Conservation (phyloP, 2,329 filamentous ascomycete genomes). For the Rutstroemia sydowiana region DNA sequence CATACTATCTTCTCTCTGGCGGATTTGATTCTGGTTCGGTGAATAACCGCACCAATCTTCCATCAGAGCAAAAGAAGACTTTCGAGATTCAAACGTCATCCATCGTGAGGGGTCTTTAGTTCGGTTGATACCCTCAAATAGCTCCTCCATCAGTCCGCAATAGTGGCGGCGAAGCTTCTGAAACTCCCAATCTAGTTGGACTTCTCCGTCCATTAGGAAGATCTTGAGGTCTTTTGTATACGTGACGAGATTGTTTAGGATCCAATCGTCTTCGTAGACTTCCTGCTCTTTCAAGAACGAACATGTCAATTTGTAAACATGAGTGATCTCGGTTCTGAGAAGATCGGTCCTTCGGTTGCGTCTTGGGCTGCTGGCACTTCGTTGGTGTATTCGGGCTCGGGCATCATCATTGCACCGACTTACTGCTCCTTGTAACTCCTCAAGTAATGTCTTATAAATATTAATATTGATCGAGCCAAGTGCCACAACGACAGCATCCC, state of each 20-base stretch:
- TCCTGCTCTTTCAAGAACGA: slow-evolving; percentile 76
- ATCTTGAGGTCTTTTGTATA: slow-evolving; percentile 90
- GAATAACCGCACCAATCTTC: slow-evolving; percentile 99
- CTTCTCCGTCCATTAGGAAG: slow-evolving; percentile 89
- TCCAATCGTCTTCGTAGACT: slow-evolving; percentile 81
- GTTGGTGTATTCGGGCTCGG: slow-evolving; percentile 76
- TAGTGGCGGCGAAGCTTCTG: slow-evolving; percentile 88
- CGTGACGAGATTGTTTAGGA: slow-evolving; percentile 77
- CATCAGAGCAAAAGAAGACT: slow-evolving; percentile 93
- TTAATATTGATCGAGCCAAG: slow-evolving; percentile 93
- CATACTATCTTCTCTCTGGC: slow-evolving; percentile 79
- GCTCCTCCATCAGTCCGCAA: slow-evolving; percentile 84
- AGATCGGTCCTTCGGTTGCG: slow-evolving; percentile 79
- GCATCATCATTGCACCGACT: slow-evolving; percentile 83
- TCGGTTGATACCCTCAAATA: slow-evolving; percentile 85
- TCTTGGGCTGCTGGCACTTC: slow-evolving; percentile 74
- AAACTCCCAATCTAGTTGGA: slow-evolving; percentile 92
- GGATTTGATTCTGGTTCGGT: slow-evolving; percentile 77
- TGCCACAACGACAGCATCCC: slow-evolving; percentile 84
- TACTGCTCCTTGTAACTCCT: slow-evolving; percentile 83
- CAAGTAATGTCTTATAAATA: slow-evolving; percentile 82
- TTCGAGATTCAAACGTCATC: slow-evolving; percentile 96
- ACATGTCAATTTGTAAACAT: slow-evolving; percentile 90
- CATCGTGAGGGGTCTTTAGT: slow-evolving; percentile 80
- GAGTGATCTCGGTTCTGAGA: slow-evolving; percentile 86